These are phyloP conservation scores for Lachnellula occidentalis DNA, from an alignment of 2,329 filamentous ascomycete species.

Conservation along the genomic window DNA sequence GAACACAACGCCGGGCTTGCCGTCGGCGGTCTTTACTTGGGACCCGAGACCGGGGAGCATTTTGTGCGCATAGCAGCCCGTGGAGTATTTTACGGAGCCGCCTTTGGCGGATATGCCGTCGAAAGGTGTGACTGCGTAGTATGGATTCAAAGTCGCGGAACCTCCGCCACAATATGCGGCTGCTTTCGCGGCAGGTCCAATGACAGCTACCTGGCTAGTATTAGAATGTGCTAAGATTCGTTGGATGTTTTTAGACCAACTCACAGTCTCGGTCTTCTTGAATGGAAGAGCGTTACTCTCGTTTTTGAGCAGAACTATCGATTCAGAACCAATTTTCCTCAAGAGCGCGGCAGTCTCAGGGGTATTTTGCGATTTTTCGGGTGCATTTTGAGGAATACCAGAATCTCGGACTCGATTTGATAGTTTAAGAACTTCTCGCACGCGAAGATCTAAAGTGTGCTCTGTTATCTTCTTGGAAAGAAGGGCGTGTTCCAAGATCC, in stretches of 20 bases:
- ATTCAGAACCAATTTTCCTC: slow-evolving; percentile 50
- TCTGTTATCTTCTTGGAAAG: slow-evolving; percentile 10
- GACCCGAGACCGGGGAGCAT: slow-evolving; percentile 52
- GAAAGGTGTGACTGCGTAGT: slow-evolving; percentile 64
- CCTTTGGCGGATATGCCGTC: slow-evolving; percentile 58
- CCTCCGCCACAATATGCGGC: slow-evolving; percentile 57
- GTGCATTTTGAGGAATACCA: slow-evolving; percentile 11
- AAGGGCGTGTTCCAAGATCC: slow-evolving; percentile 7
- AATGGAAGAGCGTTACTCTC: slow-evolving; percentile 49
- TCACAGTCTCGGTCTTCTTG: slow-evolving; percentile 38
- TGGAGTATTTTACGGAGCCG: slow-evolving; percentile 42
- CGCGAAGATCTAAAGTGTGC: slow-evolving; percentile 11
- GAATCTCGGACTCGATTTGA: slow-evolving; percentile 17
- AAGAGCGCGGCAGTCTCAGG: slow-evolving; percentile 37
- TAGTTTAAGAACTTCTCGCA: slow-evolving; percentile 14
- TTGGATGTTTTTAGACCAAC: slow-evolving; percentile 15
- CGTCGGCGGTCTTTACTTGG: slow-evolving; percentile 43
- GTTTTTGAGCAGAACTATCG: slow-evolving; percentile 60
- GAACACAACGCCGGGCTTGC: slow-evolving; percentile 49
- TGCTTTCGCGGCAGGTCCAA: slow-evolving; percentile 51
- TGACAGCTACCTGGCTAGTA: slow-evolving; percentile 31
- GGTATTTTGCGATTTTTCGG: slow-evolving; percentile 14
- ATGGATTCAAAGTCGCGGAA: slow-evolving; percentile 52
- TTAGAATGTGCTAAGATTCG: too few species aligned
- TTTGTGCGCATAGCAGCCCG: slow-evolving; percentile 59